Base-by-base conservation (phyloP, 1,139 yeast genomes). In the Trichomonascaceae sp. region DNA sequence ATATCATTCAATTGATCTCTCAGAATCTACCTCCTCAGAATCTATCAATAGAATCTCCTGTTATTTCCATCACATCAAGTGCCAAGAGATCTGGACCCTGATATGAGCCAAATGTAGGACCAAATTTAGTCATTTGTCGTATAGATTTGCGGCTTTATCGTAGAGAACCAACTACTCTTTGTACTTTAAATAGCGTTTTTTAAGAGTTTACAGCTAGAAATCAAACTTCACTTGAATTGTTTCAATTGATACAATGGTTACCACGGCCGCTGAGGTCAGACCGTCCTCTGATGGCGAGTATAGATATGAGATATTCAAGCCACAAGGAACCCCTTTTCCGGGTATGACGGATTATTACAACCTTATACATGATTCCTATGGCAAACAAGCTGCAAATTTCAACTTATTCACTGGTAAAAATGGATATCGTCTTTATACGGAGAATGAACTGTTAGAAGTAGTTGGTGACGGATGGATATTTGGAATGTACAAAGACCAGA, bases 401-500 rank as follows among this genome's bases (percentile, higher is more conserved):
- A 18, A 13, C 19, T 7, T 45, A n/a, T 45, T 45, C 22, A 13
- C 22, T 1, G 19, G n/a, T 3, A 38, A 2, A 9, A n/a, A 8
- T 3, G 49, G 52, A 3, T 12, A 15, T 12, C n/a, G 52, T 5
- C 36, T 50, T 3, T 13, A 36, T 8, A 9, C 20, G 13, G 45
- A 44, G 17, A 22, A 44, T n/a, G 52, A 50, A 3, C 7, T 50
- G 2, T n/a, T 50, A n/a, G 45, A 50, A 7, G 24, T 18, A 1
- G 38, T 50, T 6, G 38, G 24, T 13, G 52, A 50, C 36, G 52
- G 52, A 27, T 50, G 52, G 52, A 43, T 50, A 18, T 5, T 50
- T 15, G 52, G 52, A 4, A 18, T 50, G 17, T 45, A 20, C 38
- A 19, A 24, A 13, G 22, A n/a, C 3, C 48, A 44, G 17, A 43